Conservation (phyloP, 2,329 filamentous ascomycete species). For the Scopulariopsis brevicaulis region DNA sequence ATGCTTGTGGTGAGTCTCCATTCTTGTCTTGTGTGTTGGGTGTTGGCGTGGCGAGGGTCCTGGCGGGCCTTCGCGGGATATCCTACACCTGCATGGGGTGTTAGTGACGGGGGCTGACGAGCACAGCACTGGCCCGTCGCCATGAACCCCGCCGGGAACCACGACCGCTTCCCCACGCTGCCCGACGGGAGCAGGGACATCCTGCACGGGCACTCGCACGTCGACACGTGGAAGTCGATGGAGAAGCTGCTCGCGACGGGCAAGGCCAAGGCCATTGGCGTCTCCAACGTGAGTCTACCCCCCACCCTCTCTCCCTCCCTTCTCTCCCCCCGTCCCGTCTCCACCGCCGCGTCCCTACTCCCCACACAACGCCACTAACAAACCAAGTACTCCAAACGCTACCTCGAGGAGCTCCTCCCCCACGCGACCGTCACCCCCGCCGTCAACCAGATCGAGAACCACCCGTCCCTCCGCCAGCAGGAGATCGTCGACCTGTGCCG, state of each 20-base stretch:
- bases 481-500: conserved; percentile 60
- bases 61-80: no score
- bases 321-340: neutral
- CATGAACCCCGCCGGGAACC: conserved; percentile 68
- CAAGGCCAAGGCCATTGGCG: conserved; percentile 42
- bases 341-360: no score
- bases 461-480: conserved; percentile 59
- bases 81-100: no score
- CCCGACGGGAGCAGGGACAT: conserved; percentile 67
- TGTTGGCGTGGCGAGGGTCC: neutral
- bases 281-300: conserved; percentile 36
- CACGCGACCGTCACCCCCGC: conserved; percentile 45
- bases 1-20: conserved; percentile 47
- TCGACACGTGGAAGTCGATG: conserved; percentile 69
- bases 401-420: conserved; percentile 42
- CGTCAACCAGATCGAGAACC: conserved; percentile 66
- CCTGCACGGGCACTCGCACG: conserved; percentile 54
- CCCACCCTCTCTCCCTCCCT: neutral
- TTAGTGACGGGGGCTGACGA: neutral
- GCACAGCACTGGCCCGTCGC: conserved; percentile 67
- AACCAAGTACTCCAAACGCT: conserved; percentile 38
- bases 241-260: conserved; percentile 52
- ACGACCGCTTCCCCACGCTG: conserved; percentile 64
- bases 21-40: neutral
- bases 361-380: neutral